Evolutionary conservation across 352 stramenopile species (phyloP), one percentile per base, ranked within the genome.

Genomic region (Phytophthora pinifolia): DNA sequence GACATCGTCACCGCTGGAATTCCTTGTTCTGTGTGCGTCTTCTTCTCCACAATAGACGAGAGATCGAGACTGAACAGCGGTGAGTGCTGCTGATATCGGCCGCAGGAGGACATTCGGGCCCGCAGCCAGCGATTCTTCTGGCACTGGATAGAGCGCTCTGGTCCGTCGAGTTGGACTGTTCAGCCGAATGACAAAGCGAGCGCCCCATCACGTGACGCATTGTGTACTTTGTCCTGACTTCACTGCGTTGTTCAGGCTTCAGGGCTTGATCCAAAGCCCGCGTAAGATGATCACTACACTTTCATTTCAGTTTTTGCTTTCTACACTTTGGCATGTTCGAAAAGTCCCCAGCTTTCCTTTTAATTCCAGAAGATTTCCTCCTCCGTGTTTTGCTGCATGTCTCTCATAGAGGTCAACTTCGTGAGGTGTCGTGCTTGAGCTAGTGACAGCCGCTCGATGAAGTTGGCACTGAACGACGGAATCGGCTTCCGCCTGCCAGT

Each of bases 371-470:
- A 53, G 4, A 52, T 18, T 3, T 72, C 57, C 10, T 75, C 62
- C 27, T 75, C 65, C 3, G 51, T 54, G 30, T 39, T 54, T 13
- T 54, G 46, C 9, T 54, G 31, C 44, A 78, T 63, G 27, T 78
- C 65, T 14, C 34, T 49, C 37, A 78, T 74, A 12, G 58, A 44
- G 15, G 55, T 59, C 27, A 75, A 56, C 22, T 54, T 35, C 4
- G 65, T 68, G 13, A 78, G 41, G 36, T 74, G 42, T 4, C 66
- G 58, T 5, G 65, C 65, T 43, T 78, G 65, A 1, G 69, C 69
- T 22, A 78, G 37, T 25, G 69, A 75, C 2, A 78, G 43, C 12
- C 57, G 38, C 36, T 78, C 62, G 7, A 78, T 62, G 32, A 70
- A 78, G 12, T 61, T 47, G 32, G 30, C 48, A 46, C 56, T 73